Conservation (phyloP, 139 green algal species). For the Yamagishiella unicocca region DNA sequence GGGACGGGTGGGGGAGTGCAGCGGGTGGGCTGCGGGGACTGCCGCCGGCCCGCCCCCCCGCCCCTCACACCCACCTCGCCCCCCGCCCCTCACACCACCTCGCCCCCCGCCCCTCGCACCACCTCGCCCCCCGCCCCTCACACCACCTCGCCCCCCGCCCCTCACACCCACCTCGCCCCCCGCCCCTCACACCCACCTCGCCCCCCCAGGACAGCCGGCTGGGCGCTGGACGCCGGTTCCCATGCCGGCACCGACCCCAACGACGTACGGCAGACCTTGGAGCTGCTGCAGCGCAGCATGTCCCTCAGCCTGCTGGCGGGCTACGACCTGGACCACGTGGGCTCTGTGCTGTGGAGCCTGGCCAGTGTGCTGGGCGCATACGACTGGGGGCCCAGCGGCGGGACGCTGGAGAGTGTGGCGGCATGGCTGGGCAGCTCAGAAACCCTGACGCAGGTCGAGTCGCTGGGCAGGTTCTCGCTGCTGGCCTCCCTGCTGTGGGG, state of each 20-base stretch:
- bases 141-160: background rate
- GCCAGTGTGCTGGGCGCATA: background rate
- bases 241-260: background rate
- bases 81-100: background rate
- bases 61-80: background rate
- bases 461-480: background rate
- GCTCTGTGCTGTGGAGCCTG: conserved; percentile 4
- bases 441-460: background rate
- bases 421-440: background rate
- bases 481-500: conserved; percentile 38
- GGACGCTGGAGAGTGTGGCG: background rate
- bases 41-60: background rate
- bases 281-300: conserved; percentile 7
- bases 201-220: background rate
- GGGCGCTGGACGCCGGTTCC: background rate
- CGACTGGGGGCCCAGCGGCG: background rate
- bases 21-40: background rate
- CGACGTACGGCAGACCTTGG: background rate
- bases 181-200: background rate
- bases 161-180: background rate
- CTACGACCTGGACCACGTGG: background rate
- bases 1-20: background rate
- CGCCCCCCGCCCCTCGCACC: too few species aligned
- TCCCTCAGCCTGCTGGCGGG: background rate
- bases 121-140: background rate